A percentile compares a stretch with the other conserved stretches of the same genome.
Conservation (phyloP, 257 asterid species). For the Orobanche coerulescens region DNA sequence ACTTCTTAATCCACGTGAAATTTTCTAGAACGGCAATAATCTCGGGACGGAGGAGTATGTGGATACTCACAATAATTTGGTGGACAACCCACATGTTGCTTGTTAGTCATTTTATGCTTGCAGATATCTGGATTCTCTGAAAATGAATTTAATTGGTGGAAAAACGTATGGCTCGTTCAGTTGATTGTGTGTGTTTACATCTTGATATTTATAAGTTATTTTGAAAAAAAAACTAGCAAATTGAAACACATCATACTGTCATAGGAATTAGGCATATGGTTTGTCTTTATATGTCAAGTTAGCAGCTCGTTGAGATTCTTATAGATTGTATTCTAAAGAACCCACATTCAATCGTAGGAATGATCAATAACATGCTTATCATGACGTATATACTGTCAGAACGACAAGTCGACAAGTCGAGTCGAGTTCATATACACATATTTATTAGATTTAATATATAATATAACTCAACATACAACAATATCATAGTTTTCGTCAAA, state of each 20-base stretch:
- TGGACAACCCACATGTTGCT: too few relatives aligned
- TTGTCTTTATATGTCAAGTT: neutral
- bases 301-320: neutral
- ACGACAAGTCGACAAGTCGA: too few relatives aligned
- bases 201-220: neutral
- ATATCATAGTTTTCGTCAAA: too few relatives aligned
- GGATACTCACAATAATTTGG: too few relatives aligned
- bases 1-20: too few relatives aligned
- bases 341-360: neutral
- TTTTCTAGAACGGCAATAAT: too few relatives aligned
- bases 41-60: too few relatives aligned
- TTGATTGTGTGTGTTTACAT: neutral
- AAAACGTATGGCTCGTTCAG: neutral
- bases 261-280: constrained; percentile 3
- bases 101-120: too few relatives aligned
- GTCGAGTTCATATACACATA: too few relatives aligned
- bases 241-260: neutral
- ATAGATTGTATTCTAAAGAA: neutral
- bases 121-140: constrained; percentile 8
- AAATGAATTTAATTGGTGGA: constrained; percentile 15
- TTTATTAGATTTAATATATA: too few relatives aligned
- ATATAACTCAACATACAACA: too few relatives aligned
- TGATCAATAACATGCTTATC: neutral
- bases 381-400: too few relatives aligned
- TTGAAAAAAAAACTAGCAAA: neutral